Evolutionary conservation across 129 eudicot genomes (phyloP).

Genomic region (Pittosporum tobira): DNA sequence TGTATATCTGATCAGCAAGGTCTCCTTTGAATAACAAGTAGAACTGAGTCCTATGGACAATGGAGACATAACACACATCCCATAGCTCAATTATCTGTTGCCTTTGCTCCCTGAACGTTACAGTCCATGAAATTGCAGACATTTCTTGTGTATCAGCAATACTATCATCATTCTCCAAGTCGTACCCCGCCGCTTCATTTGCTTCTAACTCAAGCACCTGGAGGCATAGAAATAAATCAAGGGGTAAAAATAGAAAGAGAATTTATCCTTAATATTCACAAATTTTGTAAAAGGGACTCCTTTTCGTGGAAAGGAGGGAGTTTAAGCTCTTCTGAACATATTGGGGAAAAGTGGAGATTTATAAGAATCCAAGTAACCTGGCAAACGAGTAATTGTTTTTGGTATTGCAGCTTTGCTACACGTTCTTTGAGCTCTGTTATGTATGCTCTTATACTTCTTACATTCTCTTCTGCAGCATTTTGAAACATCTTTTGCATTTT

Average conservation of each 20-base stretch:
- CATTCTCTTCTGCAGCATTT: conserved; percentile 95
- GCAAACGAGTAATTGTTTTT: conserved; percentile 88
- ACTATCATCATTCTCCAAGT: conserved; percentile 53
- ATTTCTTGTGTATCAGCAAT: conserved; percentile 30
- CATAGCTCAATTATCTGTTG: conserved; percentile 84
- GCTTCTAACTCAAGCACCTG: conserved; percentile 97
- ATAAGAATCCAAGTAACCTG: conserved; percentile 44
- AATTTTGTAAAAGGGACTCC: no score
- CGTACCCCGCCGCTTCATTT: conserved; percentile 85
- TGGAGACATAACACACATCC: conserved; percentile 82
- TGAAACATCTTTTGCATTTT: conserved; percentile 97
- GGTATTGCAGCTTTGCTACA: conserved; percentile 95
- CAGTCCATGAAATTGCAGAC: conserved; percentile 60
- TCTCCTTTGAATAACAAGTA: conserved; percentile 91
- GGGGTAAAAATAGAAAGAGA: no score
- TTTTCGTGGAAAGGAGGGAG: background rate
- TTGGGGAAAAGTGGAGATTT: background rate
- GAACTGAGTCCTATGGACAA: conserved; percentile 89
- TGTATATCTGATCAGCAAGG: conserved; percentile 79
- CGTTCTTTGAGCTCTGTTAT: conserved; percentile 97
- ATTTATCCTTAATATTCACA: no score
- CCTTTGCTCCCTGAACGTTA: conserved; percentile 69
- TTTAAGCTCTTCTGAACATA: background rate
- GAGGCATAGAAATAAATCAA: background rate
- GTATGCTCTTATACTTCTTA: conserved; percentile 78